Evolutionary conservation across 257 asterid species (phyloP).

Genomic region (Knoxia roxburghii): DNA sequence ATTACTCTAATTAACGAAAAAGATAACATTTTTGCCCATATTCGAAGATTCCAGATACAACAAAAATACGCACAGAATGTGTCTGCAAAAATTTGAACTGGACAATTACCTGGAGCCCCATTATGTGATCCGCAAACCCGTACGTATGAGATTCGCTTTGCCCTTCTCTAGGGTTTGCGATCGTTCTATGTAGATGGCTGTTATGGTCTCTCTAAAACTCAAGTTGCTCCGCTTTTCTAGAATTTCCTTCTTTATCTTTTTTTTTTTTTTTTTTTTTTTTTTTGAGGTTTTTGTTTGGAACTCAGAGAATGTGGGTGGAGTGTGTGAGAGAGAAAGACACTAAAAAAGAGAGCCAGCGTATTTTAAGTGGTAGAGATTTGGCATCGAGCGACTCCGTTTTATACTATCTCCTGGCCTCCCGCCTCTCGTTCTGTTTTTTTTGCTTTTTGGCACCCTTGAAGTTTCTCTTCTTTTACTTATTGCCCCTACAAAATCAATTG

Average conservation of each 20-base stretch:
- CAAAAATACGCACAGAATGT: not conserved
- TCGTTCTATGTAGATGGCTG: conserved; percentile 6
- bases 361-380: conserved; percentile 37
- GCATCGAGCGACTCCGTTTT: conserved; percentile 36
- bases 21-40: no score
- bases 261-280: not conserved
- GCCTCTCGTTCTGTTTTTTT: conserved; percentile 8
- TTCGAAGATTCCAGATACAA: conserved; percentile 10
- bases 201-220: not conserved
- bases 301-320: conserved; percentile 7
- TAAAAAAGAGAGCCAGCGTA: conserved; percentile 36
- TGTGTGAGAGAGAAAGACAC: conserved; percentile 19
- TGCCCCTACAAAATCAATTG: conserved; percentile 1
- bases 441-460: not conserved
- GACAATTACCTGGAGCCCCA: not conserved
- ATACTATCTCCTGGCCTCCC: conserved; percentile 29
- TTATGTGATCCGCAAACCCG: conserved; percentile 15
- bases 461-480: not conserved
- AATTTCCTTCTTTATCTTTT: not conserved
- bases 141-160: not conserved
- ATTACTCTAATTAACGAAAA: no score
- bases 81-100: not conserved
- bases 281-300: conserved; percentile 2
- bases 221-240: conserved; percentile 2
- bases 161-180: conserved; percentile 16